Base-by-base conservation (phyloP, 495 filamentous ascomycete genomes). In the Penicillium samsonianum region DNA sequence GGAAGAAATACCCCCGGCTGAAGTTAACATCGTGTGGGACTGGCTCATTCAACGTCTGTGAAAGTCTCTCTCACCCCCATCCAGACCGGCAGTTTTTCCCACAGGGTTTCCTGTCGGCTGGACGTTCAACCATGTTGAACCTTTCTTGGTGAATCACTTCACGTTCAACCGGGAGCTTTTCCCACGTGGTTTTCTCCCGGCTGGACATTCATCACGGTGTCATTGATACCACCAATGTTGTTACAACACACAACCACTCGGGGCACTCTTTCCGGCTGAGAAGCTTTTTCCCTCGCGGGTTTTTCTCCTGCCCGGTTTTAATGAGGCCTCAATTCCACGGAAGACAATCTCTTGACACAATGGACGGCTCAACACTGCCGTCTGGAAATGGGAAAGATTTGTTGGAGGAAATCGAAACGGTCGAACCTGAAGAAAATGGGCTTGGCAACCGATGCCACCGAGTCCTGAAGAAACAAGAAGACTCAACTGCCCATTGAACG, bases 61-160 rank as follows among this genome's bases (percentile, higher is more conserved):
- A n/a, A 52, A 11, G 14, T 41, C 33, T 52, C 49, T 52, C 35
- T 52, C 49, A 52, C 41, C 49, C 48, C 23, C 14, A 23, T 52
- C 35, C 49, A 41, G 35, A 7, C 23, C 20, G 35, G 49, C 14
- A 5, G 28, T 4, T 48, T 48, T 48, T 31, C 45, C 45, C 45
- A 47, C 17, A 20, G 45, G 26, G 45, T 30, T 51, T 26, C 23
- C 49, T 51, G 19, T 14, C 49, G 5, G 20, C 33, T 40, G 33
- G 35, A 51, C 23, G 6, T 11, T 38, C 12, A 50, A 50, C 19
- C 6, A 19, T 41, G 8, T 50, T 40, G 16, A 51, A 28, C 6
- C 17, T 17, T 9, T n/a, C 16, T 17, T 17, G 49, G 31, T 26
- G 33, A 51, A 23, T n/a, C 33, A 25, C 9, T 31, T 11, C 30